These are phyloP conservation scores for Trichosporon sp. DNA, from an alignment of 1,284 basidiomycete genomes.

Conservation along the genomic window DNA sequence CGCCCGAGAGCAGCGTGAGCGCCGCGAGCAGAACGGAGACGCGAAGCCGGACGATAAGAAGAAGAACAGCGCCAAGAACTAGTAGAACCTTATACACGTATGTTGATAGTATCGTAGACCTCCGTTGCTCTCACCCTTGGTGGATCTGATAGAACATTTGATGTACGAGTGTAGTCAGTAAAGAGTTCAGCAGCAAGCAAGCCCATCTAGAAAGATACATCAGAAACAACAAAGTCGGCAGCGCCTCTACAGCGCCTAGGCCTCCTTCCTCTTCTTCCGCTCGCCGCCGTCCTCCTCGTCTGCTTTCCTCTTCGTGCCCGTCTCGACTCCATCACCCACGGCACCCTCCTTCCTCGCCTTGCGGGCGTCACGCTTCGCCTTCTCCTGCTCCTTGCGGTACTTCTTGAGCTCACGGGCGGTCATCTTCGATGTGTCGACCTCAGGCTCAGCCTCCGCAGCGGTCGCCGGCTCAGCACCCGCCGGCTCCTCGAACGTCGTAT, in stretches of 20 bases:
- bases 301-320: slow-evolving; percentile 30
- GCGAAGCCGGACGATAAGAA: neutral
- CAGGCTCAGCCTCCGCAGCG: slow-evolving; percentile 7
- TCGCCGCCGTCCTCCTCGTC: slow-evolving; percentile 14
- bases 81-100: neutral
- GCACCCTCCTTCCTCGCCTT: slow-evolving; percentile 38
- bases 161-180: neutral
- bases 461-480: slow-evolving; percentile 1
- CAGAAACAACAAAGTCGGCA: neutral
- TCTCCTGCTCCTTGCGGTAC: slow-evolving; percentile 41
- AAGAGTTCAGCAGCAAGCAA: neutral
- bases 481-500: slow-evolving; percentile 19
- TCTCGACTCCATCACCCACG: slow-evolving; percentile 17
- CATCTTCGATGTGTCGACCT: slow-evolving; percentile 30
- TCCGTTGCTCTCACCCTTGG: neutral
- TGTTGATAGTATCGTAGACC: neutral
- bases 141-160: no score
- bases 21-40: neutral
- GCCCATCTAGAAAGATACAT: slow-evolving; percentile 2
- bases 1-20: neutral
- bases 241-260: neutral
- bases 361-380: slow-evolving; percentile 35
- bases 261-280: slow-evolving; percentile 36
- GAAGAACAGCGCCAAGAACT: neutral
- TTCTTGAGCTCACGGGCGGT: slow-evolving; percentile 35